Evolutionary conservation across 2,329 filamentous ascomycete genomes (phyloP).

Genomic region (Fusarium sambucinum): DNA sequence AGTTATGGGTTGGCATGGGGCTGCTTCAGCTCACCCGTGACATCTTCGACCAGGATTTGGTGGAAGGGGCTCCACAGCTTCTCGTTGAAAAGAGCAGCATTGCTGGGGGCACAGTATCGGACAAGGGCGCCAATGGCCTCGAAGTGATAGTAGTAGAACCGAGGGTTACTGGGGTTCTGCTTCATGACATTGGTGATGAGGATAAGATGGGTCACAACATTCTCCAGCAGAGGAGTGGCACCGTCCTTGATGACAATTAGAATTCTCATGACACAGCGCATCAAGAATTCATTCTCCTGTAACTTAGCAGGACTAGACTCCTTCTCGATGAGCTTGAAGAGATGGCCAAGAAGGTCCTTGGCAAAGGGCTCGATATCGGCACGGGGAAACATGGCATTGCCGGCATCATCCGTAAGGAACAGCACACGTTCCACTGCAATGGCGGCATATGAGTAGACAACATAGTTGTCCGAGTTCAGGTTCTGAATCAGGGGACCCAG

Average conservation of each 20-base stretch:
- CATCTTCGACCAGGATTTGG: conserved; percentile 81
- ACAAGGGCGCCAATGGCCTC: conserved; percentile 93
- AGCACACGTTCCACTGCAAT: conserved; percentile 96
- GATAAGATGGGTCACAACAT: conserved; percentile 84
- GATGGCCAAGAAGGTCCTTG: conserved; percentile 86
- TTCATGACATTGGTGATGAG: conserved; percentile 93
- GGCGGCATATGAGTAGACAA: conserved; percentile 96
- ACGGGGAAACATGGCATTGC: conserved; percentile 82
- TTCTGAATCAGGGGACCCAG: conserved; percentile 93
- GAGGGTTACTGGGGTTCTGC: conserved; percentile 94
- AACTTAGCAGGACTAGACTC: conserved; percentile 89
- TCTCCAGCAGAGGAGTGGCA: conserved; percentile 78
- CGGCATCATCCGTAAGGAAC: conserved; percentile 81
- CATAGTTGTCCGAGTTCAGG: conserved; percentile 89
- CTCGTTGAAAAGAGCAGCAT: conserved; percentile 80
- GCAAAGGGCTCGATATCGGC: conserved; percentile 83
- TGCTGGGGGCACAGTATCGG: conserved; percentile 71
- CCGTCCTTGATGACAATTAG: conserved; percentile 92
- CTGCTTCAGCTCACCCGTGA: conserved; percentile 70
- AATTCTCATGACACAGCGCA: conserved; percentile 98
- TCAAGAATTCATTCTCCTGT: conserved; percentile 98
- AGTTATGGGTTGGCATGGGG: background rate
- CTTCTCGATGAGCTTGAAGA: conserved; percentile 92
- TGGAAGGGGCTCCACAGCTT: conserved; percentile 88
- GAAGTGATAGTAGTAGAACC: conserved; percentile 99